Evolutionary conservation across 129 eudicot species (phyloP).

Genomic region (Glebionis coronaria): DNA sequence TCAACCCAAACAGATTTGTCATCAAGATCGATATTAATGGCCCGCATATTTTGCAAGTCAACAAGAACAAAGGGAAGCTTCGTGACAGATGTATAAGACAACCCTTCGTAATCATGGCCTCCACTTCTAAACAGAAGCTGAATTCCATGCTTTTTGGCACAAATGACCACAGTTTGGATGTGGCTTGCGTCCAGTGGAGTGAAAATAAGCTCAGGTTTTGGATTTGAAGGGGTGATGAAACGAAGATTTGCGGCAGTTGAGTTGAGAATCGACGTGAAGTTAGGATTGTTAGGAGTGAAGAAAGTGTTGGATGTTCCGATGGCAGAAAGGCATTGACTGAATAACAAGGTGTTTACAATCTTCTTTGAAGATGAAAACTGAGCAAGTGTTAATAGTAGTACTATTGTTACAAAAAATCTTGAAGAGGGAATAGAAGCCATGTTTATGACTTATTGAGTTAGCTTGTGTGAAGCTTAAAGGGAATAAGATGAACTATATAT

Average conservation of each 20-base stretch:
- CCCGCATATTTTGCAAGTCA: conserved; percentile 40
- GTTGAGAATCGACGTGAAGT: conserved; percentile 20
- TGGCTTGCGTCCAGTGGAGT: conserved; percentile 30
- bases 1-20: too few relatives aligned
- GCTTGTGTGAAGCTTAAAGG: too few relatives aligned
- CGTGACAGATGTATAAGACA: conserved; percentile 32
- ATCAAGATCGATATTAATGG: too few relatives aligned
- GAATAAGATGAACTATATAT: too few relatives aligned
- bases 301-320: conserved; percentile 16
- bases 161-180: conserved; percentile 12
- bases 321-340: conserved; percentile 27
- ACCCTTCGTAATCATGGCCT: conserved; percentile 48
- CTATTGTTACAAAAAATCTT: too few relatives aligned
- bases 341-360: conserved; percentile 12
- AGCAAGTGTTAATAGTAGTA: conserved; percentile 6
- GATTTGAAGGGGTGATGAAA: conserved; percentile 32
- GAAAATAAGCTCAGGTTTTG: conserved; percentile 34
- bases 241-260: conserved; percentile 29
- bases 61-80: conserved; percentile 29
- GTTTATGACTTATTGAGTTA: conserved; percentile 6
- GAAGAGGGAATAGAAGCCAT: too few relatives aligned
- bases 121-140: conserved; percentile 40
- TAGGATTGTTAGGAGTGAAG: conserved; percentile 26
- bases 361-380: conserved; percentile 21
- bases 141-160: conserved; percentile 31